Evolutionary conservation across 768 basidiomycete genomes (phyloP).

Genomic region (Amanita phalloides): DNA sequence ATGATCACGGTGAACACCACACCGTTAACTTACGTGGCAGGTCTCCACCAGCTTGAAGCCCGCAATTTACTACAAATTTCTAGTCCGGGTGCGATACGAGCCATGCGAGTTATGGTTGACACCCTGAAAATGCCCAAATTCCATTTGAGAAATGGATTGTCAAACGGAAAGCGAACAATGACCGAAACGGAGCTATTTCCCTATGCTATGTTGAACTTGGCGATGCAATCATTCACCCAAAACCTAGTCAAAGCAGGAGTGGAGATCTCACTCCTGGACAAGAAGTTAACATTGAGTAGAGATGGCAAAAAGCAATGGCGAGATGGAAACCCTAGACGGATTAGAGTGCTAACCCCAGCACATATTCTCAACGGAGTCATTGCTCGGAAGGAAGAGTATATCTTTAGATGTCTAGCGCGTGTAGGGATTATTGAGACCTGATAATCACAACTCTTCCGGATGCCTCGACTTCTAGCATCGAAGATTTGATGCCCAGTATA

Average conservation of each 20-base stretch:
- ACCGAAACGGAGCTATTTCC: constrained; percentile 28
- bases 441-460: too few relatives aligned
- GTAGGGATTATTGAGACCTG: not conserved
- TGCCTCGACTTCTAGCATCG: too few relatives aligned
- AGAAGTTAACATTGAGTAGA: constrained; percentile 11
- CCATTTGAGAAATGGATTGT: constrained; percentile 19
- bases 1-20: not conserved
- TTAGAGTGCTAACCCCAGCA: constrained; percentile 27
- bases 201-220: constrained; percentile 26
- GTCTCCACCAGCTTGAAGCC: not conserved
- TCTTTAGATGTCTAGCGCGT: not conserved
- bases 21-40: not conserved
- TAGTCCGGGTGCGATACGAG: not conserved
- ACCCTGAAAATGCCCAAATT: not conserved
- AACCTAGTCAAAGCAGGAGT: constrained; percentile 26
- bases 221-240: constrained; percentile 22
- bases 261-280: constrained; percentile 8
- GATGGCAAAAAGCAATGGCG: constrained; percentile 8
- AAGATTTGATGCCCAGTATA: too few relatives aligned
- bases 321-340: constrained; percentile 8
- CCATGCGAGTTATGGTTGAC: not conserved
- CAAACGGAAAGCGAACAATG: constrained; percentile 15
- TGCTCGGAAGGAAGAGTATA: constrained; percentile 1
- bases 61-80: not conserved
- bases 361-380: constrained; percentile 32